Base-by-base conservation (phyloP, 2,329 filamentous ascomycete species). In the Cladophialophora bantiana region DNA sequence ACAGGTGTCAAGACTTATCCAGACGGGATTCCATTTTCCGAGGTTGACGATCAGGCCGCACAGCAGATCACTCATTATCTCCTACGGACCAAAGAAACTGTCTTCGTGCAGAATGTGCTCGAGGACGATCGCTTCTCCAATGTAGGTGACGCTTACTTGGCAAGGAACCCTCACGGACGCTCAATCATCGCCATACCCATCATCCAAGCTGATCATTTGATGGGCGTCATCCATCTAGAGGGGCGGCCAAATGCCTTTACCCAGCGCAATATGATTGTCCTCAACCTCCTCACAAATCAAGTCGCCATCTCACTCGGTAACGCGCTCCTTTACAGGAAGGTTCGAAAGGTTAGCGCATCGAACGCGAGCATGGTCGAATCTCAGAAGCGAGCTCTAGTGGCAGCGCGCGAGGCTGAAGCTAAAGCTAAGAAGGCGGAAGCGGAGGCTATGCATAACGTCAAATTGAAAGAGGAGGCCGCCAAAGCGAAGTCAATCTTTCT, bases 61-160 rank as follows among this genome's bases (percentile, higher is more conserved):
- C 82, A 85, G 70, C 87, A 89, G 68, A 85, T 89, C 59, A 86
- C 85, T 0, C 81, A 87, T 52, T 89, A 89, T 73, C 83, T 86
- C 1, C 79, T 89, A 68, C 84, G 88, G 18, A 89, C 88, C 68
- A 83, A 84, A 62, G 87, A 90, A 70, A 83, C 83, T n/a, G 85
- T 90, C 2, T 86, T 89, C 59, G 80, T 89, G 12, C 86, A 87
- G 62, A 89, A 89, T 68, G 79, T 89, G 2, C 79, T 89, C 1
- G 86, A 89, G 52, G 88, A 90, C 70, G 88, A 89, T 69, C 82
- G 88, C 4, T 90, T 90, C 70, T 85, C 85, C 20, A 88, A 87
- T 64, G 85, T 88, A 9, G 83, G 82, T 5, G 83, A 86, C 15
- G 78, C 83, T 0, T 89, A 88, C 73, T 78, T 86, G 15, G 78